Percentiles rank a stretch among this genome's conserved stretches.
Evolutionary conservation across 2,329 filamentous ascomycete species (phyloP).

Genomic region (Cercospora beticola): DNA sequence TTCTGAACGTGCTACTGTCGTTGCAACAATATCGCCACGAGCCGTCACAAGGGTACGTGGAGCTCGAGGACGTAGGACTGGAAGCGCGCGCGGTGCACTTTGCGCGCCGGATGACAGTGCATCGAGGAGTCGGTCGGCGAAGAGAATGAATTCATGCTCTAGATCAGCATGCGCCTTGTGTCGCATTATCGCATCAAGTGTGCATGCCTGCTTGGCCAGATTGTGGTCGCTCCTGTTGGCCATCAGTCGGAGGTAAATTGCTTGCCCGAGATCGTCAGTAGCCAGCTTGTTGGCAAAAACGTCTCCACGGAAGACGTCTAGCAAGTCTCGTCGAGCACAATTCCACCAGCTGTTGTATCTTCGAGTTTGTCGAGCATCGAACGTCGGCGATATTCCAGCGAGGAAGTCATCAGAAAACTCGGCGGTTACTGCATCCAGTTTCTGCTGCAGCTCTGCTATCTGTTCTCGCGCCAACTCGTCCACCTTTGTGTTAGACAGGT

Average conservation of each 20-base stretch:
- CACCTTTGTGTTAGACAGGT: background rate
- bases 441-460: background rate
- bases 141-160: background rate
- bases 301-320: background rate
- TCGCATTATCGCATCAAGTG: background rate
- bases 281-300: background rate
- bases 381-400: background rate
- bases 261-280: background rate
- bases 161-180: background rate
- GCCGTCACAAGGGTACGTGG: background rate
- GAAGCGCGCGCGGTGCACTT: background rate
- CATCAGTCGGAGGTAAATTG: background rate
- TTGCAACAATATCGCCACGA: background rate
- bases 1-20: background rate
- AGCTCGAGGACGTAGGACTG: background rate
- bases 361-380: background rate
- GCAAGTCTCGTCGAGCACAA: background rate
- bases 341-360: background rate
- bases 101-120: background rate
- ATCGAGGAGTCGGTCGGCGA: background rate
- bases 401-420: background rate
- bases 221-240: background rate
- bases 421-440: background rate
- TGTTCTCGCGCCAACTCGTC: background rate
- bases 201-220: background rate